Conservation (phyloP, 768 basidiomycete species). For the Plicaturopsis crispa region DNA sequence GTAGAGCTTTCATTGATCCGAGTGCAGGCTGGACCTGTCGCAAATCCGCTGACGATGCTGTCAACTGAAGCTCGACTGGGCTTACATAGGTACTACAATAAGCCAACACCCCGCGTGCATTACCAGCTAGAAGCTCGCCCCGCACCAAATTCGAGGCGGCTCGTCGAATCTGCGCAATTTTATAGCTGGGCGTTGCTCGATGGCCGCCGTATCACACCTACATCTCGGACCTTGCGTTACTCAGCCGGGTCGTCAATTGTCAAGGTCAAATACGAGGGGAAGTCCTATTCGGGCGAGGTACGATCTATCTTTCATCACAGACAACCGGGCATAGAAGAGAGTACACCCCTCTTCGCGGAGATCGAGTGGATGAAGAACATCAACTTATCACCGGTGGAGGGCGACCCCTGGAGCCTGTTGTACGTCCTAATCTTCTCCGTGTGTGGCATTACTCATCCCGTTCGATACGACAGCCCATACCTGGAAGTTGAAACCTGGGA, state of each 20-base stretch:
- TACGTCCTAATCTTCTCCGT: neutral
- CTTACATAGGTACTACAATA: neutral
- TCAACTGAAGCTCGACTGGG: too few relatives aligned
- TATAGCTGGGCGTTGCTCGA: constrained; percentile 10
- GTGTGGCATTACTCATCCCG: too few relatives aligned
- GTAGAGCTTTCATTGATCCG: too few relatives aligned
- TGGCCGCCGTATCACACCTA: constrained; percentile 10
- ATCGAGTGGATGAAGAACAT: neutral
- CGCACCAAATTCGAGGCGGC: constrained; percentile 2
- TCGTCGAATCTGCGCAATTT: neutral
- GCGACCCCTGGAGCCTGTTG: neutral
- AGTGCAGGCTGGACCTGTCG: too few relatives aligned
- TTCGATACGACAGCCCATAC: constrained; percentile 10
- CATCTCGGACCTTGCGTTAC: neutral
- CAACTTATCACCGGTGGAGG: neutral
- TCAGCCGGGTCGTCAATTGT: constrained; percentile 12
- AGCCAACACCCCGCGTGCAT: neutral
- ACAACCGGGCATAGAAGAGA: constrained; percentile 7
- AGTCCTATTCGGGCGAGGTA: constrained; percentile 9
- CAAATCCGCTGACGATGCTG: too few relatives aligned
- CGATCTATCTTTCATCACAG: constrained; percentile 8
- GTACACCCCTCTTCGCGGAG: neutral
- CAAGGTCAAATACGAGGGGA: constrained; percentile 1
- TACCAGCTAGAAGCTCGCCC: neutral
- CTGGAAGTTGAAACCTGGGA: constrained; percentile 12